A percentile compares a stretch with the other conserved stretches of the same genome.
phyloP scores from a whole-genome alignment of 805 yeast genomes.

The Sugiyamaella qingdaonensis region DNA sequence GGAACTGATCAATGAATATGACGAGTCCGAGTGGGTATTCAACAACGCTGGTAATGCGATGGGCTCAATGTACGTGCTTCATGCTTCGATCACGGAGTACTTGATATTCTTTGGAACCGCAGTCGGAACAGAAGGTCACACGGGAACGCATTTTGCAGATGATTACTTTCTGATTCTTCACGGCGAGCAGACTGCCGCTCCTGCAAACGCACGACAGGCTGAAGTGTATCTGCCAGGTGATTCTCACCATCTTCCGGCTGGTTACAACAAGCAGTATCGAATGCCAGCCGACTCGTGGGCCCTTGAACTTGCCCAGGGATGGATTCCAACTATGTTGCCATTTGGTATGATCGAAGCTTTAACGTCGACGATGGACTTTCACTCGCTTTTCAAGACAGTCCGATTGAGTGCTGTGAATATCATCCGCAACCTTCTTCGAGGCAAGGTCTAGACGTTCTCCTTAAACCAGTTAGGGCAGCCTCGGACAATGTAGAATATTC shows the following conservation, averaged over 20 bases:
- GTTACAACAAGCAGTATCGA: slow-evolving; percentile 73
- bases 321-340: slow-evolving; percentile 97
- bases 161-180: slow-evolving; percentile 89
- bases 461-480: no score
- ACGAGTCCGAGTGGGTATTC: slow-evolving; percentile 85
- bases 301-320: slow-evolving; percentile 94
- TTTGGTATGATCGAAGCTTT: slow-evolving; percentile 84
- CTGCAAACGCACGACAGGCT: slow-evolving; percentile 56
- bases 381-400: slow-evolving; percentile 64
- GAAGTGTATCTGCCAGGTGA: slow-evolving; percentile 85
- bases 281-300: slow-evolving; percentile 86
- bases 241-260: slow-evolving; percentile 72
- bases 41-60: slow-evolving; percentile 99
- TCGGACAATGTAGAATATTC: no score
- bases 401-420: slow-evolving; percentile 76
- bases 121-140: slow-evolving; percentile 92
- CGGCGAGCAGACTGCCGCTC: slow-evolving; percentile 75
- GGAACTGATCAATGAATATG: slow-evolving; percentile 63
- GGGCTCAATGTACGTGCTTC: slow-evolving; percentile 88
- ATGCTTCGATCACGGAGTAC: slow-evolving; percentile 91
- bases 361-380: slow-evolving; percentile 74
- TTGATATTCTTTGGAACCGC: slow-evolving; percentile 91
- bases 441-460: slow-evolving; percentile 58
- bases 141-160: slow-evolving; percentile 95
- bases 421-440: slow-evolving; percentile 58